Evolutionary conservation across 495 filamentous ascomycete genomes (phyloP).

Genomic region (Annulohypoxylon nitens): DNA sequence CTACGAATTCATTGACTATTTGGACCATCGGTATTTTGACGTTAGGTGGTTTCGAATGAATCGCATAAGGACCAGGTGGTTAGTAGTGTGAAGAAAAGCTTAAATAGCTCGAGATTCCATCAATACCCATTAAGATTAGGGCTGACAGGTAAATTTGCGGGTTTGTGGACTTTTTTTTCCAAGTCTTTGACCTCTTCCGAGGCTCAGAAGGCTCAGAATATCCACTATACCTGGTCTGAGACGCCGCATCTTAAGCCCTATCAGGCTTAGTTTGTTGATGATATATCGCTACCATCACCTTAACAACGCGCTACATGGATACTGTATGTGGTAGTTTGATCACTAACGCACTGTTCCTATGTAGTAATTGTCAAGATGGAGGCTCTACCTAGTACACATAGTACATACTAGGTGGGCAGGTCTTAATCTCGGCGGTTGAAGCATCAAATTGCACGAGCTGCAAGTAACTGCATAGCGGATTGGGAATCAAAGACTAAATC

Average conservation of each 20-base stretch:
- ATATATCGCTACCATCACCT: background rate
- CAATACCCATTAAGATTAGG: background rate
- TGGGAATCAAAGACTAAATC: background rate
- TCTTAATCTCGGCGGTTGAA: background rate
- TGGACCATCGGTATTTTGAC: too few species aligned
- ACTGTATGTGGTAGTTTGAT: slow-evolving; percentile 12
- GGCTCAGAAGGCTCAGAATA: slow-evolving; percentile 22
- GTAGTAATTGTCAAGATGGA: background rate
- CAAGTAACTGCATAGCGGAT: background rate
- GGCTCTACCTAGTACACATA: background rate
- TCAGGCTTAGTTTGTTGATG: slow-evolving; percentile 27
- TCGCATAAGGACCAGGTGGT: slow-evolving; percentile 4
- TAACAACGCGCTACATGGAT: slow-evolving; percentile 11
- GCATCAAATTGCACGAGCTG: background rate
- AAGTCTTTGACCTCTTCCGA: slow-evolving; percentile 5
- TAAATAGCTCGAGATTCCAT: slow-evolving; percentile 14
- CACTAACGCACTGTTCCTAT: slow-evolving; percentile 1
- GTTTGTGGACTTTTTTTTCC: slow-evolving; percentile 12
- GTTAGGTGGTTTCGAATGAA: background rate
- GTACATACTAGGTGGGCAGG: background rate
- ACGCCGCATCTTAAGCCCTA: slow-evolving; percentile 14
- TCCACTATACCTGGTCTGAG: slow-evolving; percentile 13
- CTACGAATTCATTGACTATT: background rate
- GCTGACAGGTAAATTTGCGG: background rate
- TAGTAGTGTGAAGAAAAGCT: slow-evolving; percentile 1